Evolutionary conservation across 192 early-diverging fungal species (phyloP).

Genomic region (Coemansia biformis): DNA sequence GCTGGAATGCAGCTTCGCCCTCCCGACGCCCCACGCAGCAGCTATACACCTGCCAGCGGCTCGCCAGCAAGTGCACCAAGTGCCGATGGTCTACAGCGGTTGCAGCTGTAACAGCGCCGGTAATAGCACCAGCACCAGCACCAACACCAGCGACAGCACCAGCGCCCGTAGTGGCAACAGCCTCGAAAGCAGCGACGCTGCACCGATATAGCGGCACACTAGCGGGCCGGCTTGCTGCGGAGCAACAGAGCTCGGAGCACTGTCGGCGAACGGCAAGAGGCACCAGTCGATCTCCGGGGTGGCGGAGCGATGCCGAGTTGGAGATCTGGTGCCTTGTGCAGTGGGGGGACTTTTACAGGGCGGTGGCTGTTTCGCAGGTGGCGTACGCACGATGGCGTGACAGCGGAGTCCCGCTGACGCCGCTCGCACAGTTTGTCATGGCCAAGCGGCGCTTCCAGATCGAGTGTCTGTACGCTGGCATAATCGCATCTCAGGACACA

Average conservation of each 20-base stretch:
- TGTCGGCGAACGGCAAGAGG: too few species aligned
- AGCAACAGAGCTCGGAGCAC: too few species aligned
- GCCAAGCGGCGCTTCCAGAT: slow-evolving; percentile 13
- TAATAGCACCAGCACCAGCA: neutral
- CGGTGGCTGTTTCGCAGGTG: slow-evolving; percentile 3
- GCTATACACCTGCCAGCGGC: neutral
- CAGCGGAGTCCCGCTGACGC: neutral
- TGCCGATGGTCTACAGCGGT: neutral
- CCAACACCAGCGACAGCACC: neutral
- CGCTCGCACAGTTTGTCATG: slow-evolving; percentile 18
- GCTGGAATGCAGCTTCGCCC: slow-evolving; percentile 11
- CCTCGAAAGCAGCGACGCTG: too few species aligned
- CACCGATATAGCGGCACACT: too few species aligned
- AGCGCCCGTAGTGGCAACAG: too few species aligned
- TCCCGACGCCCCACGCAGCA: neutral
- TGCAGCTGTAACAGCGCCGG: neutral
- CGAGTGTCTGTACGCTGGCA: slow-evolving; percentile 21
- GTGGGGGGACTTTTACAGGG: slow-evolving; percentile 5
- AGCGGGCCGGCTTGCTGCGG: too few species aligned
- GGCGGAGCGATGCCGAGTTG: neutral
- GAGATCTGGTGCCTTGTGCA: slow-evolving; percentile 13
- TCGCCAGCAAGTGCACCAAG: neutral
- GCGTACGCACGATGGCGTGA: neutral
- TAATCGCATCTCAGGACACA: neutral
- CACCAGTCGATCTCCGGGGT: too few species aligned